Percentiles rank a stretch among this genome's conserved stretches.
Conservation (phyloP, 306 rosid genomes). For the Prunus dulcis region DNA sequence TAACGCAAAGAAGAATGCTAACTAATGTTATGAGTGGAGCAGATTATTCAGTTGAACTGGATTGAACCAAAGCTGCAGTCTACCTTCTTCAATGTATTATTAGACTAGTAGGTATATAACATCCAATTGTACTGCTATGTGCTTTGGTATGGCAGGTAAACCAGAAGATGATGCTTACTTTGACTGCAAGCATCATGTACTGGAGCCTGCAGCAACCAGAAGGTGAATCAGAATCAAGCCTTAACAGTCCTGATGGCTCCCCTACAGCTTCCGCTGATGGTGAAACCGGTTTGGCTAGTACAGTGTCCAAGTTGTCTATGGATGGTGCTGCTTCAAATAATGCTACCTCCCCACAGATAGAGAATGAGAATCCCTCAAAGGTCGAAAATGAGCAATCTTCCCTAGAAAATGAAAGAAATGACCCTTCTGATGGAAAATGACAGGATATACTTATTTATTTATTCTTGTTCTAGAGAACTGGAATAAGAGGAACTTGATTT, state of each 20-base stretch:
- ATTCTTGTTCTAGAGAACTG: background rate
- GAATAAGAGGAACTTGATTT: constrained; percentile 22
- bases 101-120: background rate
- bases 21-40: background rate
- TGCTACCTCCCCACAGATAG: constrained; percentile 17
- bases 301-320: constrained; percentile 47
- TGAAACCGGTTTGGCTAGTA: constrained; percentile 33
- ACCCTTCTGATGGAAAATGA: constrained; percentile 32
- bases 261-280: constrained; percentile 34
- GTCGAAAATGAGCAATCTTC: constrained; percentile 16
- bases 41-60: background rate
- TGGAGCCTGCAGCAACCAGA: constrained; percentile 85
- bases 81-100: background rate
- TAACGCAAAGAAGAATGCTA: background rate
- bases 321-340: constrained; percentile 33
- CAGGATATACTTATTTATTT: constrained; percentile 2
- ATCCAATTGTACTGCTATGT: background rate
- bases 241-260: constrained; percentile 26
- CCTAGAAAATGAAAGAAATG: constrained; percentile 18
- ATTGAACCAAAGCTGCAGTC: background rate
- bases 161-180: constrained; percentile 92
- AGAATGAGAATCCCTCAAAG: constrained; percentile 20
- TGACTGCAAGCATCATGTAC: constrained; percentile 95
- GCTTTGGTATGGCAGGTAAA: constrained; percentile 55
- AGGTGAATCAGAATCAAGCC: constrained; percentile 27